These are phyloP conservation scores for Diaporthe vaccinii DNA, from an alignment of 2,329 filamentous ascomycete species.

Conservation along the genomic window DNA sequence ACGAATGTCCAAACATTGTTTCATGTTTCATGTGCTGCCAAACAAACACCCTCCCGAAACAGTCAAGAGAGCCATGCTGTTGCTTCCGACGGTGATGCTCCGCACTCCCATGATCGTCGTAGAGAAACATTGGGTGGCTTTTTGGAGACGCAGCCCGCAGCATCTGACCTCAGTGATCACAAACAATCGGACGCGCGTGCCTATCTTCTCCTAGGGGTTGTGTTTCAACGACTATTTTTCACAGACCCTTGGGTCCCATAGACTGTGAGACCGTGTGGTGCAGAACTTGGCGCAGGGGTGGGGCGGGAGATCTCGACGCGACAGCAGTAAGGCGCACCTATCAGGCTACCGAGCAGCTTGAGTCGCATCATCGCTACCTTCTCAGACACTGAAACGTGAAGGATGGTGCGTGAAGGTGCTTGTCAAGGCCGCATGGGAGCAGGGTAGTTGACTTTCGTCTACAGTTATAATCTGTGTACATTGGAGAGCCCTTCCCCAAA, in stretches of 20 bases:
- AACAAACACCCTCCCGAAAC: conserved; percentile 9
- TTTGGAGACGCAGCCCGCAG: background rate
- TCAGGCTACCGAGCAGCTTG: background rate
- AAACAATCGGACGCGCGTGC: background rate
- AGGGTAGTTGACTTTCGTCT: background rate
- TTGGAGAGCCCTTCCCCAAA: background rate
- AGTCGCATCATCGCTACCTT: conserved; percentile 15
- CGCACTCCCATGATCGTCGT: background rate
- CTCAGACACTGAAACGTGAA: background rate
- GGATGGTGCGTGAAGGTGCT: background rate
- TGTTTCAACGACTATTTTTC: background rate
- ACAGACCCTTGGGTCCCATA: background rate
- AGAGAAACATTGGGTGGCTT: background rate
- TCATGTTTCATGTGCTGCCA: conserved; percentile 23
- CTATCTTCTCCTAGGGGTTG: background rate
- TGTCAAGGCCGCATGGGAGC: background rate
- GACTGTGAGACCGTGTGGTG: background rate
- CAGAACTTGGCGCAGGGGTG: background rate
- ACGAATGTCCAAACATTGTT: conserved; percentile 16
- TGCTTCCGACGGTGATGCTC: background rate
- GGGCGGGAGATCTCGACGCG: background rate
- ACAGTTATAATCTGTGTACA: background rate
- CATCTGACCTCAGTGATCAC: background rate
- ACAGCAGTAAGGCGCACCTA: background rate
- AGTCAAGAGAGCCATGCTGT: background rate